Percentiles rank a stretch among this genome's conserved stretches.
These are phyloP conservation scores for Penicillium glabrum DNA, from an alignment of 2,329 filamentous ascomycete genomes.

Conservation along the genomic window DNA sequence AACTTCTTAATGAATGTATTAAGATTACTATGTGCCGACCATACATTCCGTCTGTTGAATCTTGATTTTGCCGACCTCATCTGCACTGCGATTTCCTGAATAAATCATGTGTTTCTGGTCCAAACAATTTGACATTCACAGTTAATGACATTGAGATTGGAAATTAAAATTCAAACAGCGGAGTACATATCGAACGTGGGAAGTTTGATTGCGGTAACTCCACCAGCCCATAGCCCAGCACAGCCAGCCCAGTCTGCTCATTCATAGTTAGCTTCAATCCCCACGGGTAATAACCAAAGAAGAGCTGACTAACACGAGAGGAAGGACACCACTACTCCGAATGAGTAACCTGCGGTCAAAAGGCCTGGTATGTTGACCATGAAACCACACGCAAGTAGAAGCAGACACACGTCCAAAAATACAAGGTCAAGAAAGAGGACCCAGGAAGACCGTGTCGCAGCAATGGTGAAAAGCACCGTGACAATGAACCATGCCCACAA, in stretches of 20 bases:
- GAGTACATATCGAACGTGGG: background rate
- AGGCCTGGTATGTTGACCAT: background rate
- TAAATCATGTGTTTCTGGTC: no score
- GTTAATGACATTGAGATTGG: no score
- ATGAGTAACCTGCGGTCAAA: background rate
- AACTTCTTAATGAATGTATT: no score
- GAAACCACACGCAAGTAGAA: background rate
- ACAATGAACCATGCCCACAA: background rate
- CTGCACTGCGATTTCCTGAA: no score
- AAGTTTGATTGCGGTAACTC: background rate
- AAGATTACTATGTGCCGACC: no score
- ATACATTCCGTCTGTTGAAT: no score
- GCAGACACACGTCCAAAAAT: background rate
- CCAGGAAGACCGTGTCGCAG: background rate
- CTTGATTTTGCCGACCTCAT: no score
- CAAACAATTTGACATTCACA: no score
- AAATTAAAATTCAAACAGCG: background rate
- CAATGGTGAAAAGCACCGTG: background rate
- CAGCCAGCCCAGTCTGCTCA: background rate
- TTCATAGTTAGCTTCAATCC: background rate
- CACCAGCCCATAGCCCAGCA: background rate
- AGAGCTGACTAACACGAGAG: background rate
- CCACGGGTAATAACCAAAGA: background rate
- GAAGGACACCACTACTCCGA: background rate
- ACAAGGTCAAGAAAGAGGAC: background rate